phyloP scores from a whole-genome alignment of 2,329 filamentous ascomycete species.

The Metarhizium brunneum region DNA sequence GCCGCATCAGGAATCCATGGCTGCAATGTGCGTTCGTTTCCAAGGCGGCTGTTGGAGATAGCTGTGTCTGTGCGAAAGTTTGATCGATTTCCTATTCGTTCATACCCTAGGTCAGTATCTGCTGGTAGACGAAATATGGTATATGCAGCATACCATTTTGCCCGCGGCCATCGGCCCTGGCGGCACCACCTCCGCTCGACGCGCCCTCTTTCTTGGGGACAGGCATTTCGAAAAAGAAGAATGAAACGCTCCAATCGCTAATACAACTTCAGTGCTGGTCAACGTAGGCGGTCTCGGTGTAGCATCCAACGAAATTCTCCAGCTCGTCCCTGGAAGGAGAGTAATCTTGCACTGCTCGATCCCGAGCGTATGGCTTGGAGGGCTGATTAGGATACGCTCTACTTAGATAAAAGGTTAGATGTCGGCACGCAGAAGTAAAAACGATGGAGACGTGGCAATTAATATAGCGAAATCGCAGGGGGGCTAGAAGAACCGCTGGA shows the following conservation, averaged over 20 bases:
- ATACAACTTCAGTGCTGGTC: slow-evolving; percentile 11
- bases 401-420: not conserved
- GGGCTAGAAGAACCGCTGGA: not conserved
- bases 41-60: slow-evolving; percentile 66
- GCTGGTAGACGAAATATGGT: not conserved
- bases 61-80: slow-evolving; percentile 81
- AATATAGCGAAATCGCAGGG: not conserved
- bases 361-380: not conserved
- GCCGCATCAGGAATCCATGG: slow-evolving; percentile 65
- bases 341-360: slow-evolving; percentile 6
- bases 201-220: slow-evolving; percentile 29
- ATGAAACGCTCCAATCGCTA: slow-evolving; percentile 9
- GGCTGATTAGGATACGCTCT: not conserved
- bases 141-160: slow-evolving; percentile 25
- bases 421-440: not conserved
- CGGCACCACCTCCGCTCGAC: slow-evolving; percentile 19
- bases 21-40: slow-evolving; percentile 67
- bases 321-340: slow-evolving; percentile 4
- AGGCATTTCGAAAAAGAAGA: slow-evolving; percentile 23
- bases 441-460: not conserved
- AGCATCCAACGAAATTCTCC: slow-evolving; percentile 3
- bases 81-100: slow-evolving; percentile 47
- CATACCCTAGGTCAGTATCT: not conserved
- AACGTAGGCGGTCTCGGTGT: not conserved
- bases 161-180: slow-evolving; percentile 19